Conservation (phyloP, 2,329 filamentous ascomycete species). For the Venturia aucupariae region DNA sequence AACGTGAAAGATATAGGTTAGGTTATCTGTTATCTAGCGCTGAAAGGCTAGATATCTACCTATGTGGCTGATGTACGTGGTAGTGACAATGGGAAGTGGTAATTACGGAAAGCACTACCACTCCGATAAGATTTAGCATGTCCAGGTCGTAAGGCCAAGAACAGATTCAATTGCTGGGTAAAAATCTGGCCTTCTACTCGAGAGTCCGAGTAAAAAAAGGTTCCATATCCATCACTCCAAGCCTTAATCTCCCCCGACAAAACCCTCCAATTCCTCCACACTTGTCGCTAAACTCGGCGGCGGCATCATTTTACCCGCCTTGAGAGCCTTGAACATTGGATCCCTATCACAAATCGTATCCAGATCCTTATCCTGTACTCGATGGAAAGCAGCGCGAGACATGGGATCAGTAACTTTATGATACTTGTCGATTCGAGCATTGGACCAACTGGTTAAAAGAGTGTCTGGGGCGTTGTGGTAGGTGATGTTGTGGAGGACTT, state of each 20-base stretch:
- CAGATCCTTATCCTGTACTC: background rate
- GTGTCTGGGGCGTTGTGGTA: constrained; percentile 18
- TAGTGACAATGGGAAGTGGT: too few species aligned
- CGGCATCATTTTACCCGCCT: background rate
- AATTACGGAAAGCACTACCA: too few species aligned
- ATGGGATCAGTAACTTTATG: constrained; percentile 25
- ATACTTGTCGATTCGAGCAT: constrained; percentile 28
- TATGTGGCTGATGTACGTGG: too few species aligned
- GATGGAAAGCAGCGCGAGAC: constrained; percentile 12
- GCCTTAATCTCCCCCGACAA: background rate
- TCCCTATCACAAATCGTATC: background rate
- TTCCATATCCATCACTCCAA: too few species aligned
- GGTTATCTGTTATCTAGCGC: too few species aligned
- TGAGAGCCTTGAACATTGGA: constrained; percentile 7
- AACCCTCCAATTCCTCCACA: background rate
- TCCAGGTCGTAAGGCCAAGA: too few species aligned
- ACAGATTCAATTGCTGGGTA: too few species aligned
- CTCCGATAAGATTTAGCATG: too few species aligned
- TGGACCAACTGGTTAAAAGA: constrained; percentile 28
- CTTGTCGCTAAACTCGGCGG: background rate
- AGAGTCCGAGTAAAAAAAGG: too few species aligned
- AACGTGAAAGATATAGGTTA: too few species aligned
- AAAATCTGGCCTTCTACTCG: too few species aligned
- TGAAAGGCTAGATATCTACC: too few species aligned
- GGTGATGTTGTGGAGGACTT: constrained; percentile 23